These are phyloP conservation scores for Microstroma glucosiphilum DNA, from an alignment of 1,284 basidiomycete species.

Conservation along the genomic window DNA sequence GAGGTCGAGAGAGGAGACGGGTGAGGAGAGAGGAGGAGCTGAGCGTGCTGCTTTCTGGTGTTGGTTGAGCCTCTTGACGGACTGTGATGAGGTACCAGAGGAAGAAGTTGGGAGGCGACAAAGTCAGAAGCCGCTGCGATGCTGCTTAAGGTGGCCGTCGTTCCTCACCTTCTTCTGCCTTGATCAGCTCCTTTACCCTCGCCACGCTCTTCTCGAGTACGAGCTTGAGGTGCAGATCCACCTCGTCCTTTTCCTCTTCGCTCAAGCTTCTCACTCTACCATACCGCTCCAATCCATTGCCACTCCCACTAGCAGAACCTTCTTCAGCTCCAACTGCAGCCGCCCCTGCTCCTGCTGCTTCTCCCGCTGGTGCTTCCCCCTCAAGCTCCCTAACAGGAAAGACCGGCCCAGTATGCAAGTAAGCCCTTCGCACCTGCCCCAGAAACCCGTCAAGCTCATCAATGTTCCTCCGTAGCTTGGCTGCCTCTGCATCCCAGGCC, in stretches of 20 bases:
- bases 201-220: constrained; percentile 2
- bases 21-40: neutral
- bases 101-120: neutral
- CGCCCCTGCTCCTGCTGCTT: neutral
- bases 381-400: neutral
- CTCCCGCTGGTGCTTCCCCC: neutral
- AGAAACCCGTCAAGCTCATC: neutral
- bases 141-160: too few relatives aligned
- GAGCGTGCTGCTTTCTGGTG: neutral
- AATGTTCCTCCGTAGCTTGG: neutral
- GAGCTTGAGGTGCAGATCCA: constrained; percentile 6
- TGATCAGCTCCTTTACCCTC: constrained; percentile 5
- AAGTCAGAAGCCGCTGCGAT: too few relatives aligned
- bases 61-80: neutral
- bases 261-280: neutral
- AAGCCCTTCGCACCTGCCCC: neutral
- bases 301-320: neutral
- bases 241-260: constrained; percentile 8
- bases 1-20: neutral
- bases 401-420: neutral
- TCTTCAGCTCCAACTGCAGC: neutral
- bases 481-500: neutral
- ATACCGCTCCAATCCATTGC: neutral
- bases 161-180: constrained; percentile 1
- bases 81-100: neutral